Conservation (phyloP, 306 rosid species). For the Carpinus viminea region DNA sequence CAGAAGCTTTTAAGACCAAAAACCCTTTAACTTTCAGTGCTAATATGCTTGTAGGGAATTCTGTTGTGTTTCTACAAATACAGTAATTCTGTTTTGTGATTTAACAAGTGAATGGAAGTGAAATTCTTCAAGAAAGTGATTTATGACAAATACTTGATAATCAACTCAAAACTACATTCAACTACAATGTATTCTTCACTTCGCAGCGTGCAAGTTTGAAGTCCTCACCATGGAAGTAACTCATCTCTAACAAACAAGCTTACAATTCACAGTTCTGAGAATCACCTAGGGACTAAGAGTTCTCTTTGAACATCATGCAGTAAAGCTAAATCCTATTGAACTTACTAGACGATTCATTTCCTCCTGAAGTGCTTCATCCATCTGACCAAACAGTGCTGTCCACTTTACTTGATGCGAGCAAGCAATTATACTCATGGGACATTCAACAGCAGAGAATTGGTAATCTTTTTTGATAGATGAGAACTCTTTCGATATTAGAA, state of each 20-base stretch:
- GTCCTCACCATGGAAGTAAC: not conserved
- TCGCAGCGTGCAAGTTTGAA: not conserved
- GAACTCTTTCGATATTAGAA: not conserved
- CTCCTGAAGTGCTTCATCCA: not conserved
- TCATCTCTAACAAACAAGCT: not conserved
- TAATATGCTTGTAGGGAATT: not conserved
- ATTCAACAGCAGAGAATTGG: not conserved
- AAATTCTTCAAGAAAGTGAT: not conserved
- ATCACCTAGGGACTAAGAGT: not conserved
- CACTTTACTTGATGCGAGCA: slow-evolving; percentile 2
- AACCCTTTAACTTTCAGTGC: not conserved
- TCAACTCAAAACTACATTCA: not conserved
- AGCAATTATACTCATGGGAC: not conserved
- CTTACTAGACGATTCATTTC: not conserved
- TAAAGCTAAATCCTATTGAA: not conserved
- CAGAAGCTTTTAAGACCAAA: not conserved
- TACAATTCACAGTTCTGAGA: slow-evolving; percentile 4
- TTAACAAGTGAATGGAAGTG: not conserved
- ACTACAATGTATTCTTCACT: not conserved
- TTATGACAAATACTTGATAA: not conserved
- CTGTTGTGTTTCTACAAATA: not conserved
- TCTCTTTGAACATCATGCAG: not conserved
- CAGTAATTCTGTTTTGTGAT: not conserved
- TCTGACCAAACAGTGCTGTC: not conserved
- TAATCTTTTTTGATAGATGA: not conserved